phyloP scores from a whole-genome alignment of 1,284 basidiomycete genomes.

The Tremellales sp. region DNA sequence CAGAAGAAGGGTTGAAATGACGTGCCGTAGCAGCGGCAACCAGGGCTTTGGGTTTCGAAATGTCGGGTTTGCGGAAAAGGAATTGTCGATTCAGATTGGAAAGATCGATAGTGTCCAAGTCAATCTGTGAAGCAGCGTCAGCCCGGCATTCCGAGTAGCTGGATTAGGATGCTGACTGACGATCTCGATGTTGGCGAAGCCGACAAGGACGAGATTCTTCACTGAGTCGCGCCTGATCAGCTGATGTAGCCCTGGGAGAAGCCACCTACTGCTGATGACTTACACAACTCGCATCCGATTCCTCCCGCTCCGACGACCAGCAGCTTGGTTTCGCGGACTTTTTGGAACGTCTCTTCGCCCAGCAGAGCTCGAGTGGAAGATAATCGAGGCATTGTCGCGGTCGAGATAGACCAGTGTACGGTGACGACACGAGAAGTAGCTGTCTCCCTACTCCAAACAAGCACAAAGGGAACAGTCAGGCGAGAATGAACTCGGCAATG shows the following conservation, averaged over 20 bases:
- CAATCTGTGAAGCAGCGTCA: constrained; percentile 57
- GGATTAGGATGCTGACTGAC: constrained; percentile 27
- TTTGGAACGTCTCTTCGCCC: constrained; percentile 61
- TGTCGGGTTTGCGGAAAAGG: constrained; percentile 94
- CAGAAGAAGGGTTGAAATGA: constrained; percentile 74
- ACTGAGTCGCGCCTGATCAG: constrained; percentile 53
- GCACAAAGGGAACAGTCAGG: too few species aligned
- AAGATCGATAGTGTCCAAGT: constrained; percentile 97
- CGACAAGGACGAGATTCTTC: constrained; percentile 91
- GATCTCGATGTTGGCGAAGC: constrained; percentile 84
- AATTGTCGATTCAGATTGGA: constrained; percentile 98
- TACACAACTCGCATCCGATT: constrained; percentile 93
- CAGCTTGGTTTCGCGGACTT: constrained; percentile 60
- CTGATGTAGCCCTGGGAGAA: background rate
- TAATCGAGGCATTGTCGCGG: constrained; percentile 30
- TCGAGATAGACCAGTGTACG: background rate
- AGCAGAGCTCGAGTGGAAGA: constrained; percentile 57
- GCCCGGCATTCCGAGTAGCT: background rate
- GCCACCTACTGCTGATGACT: constrained; percentile 41
- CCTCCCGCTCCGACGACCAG: constrained; percentile 94
- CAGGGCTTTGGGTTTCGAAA: constrained; percentile 92
- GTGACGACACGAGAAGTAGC: too few species aligned
- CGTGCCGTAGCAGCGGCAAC: constrained; percentile 86
- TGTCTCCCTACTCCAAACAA: too few species aligned
- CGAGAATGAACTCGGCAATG: too few species aligned